Percentiles rank a stretch among this genome's conserved stretches.
phyloP scores from a whole-genome alignment of 163 green algal species.

The Prototheca wickerhamii region DNA sequence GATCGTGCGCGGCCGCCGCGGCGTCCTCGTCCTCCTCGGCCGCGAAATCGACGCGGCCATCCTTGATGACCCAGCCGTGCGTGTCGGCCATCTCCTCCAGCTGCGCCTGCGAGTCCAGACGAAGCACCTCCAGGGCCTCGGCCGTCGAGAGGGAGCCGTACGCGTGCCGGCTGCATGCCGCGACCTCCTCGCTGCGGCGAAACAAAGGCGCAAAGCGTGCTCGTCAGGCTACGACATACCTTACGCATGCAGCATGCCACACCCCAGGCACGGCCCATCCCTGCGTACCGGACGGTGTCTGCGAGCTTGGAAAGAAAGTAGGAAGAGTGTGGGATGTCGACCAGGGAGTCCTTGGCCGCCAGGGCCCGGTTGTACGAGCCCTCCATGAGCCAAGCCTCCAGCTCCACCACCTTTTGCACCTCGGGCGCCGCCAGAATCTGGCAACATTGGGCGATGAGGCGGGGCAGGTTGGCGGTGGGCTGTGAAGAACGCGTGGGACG shows the following conservation, averaged over 20 bases:
- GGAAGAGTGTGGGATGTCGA: conserved; percentile 7
- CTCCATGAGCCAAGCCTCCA: conserved; percentile 96
- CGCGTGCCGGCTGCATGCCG: conserved; percentile 76
- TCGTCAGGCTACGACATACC: no score
- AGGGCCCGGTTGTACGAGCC: conserved; percentile 87
- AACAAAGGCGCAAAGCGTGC: background rate
- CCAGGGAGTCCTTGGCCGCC: background rate
- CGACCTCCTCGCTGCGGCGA: conserved; percentile 79
- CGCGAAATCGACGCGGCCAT: conserved; percentile 31
- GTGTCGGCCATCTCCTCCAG: conserved; percentile 30
- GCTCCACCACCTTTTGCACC: conserved; percentile 46
- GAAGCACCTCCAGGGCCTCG: conserved; percentile 72
- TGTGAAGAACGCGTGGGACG: no score
- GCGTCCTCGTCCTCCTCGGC: conserved; percentile 2
- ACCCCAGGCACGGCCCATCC: no score
- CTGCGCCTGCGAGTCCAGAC: conserved; percentile 58
- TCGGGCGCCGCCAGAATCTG: conserved; percentile 12
- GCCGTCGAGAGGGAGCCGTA: conserved; percentile 64
- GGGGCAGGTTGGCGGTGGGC: no score
- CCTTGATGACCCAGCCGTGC: conserved; percentile 56
- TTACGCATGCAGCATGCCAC: no score
- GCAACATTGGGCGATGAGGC: no score
- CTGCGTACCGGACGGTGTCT: conserved; percentile 69
- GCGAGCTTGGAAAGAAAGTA: conserved; percentile 68
- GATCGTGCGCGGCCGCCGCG: background rate